A percentile compares a stretch with the other conserved stretches of the same genome.
These are phyloP conservation scores for Pythium pectinolyticum DNA, from an alignment of 352 stramenopile species.

Conservation along the genomic window DNA sequence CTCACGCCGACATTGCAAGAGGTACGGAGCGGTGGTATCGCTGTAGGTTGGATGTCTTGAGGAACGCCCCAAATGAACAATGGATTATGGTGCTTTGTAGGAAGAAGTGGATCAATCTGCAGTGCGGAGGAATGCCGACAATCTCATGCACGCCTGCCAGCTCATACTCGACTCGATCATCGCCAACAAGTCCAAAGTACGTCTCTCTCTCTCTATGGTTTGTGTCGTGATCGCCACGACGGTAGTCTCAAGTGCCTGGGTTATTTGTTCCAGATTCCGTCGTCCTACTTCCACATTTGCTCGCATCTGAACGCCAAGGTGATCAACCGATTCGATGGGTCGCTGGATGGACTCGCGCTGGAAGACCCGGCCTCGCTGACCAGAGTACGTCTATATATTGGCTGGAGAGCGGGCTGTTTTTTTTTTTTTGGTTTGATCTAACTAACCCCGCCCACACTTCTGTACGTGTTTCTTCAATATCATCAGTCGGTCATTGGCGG, in stretches of 20 bases:
- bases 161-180: conserved; percentile 82
- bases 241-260: no score
- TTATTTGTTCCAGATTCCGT: conserved; percentile 42
- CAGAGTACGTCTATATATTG: conserved; percentile 19
- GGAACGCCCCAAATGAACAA: background rate
- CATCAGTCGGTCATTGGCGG: conserved; percentile 79
- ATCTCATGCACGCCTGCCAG: conserved; percentile 84
- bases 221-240: no score
- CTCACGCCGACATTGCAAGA: conserved; percentile 65
- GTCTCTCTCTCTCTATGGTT: no score
- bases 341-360: conserved; percentile 32
- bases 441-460: no score
- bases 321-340: conserved; percentile 42
- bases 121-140: conserved; percentile 53
- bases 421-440: no score
- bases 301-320: conserved; percentile 43
- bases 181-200: conserved; percentile 55
- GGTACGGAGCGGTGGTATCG: conserved; percentile 24
- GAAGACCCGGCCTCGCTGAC: conserved; percentile 35
- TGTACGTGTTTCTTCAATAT: background rate
- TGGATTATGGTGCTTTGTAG: conserved; percentile 3
- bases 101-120: conserved; percentile 12
- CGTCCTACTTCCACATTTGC: conserved; percentile 47
- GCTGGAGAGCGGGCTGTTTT: no score
- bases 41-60: background rate